Percentiles rank a stretch among this genome's conserved stretches.
These are phyloP conservation scores for Barbarea vulgaris DNA, from an alignment of 345 rosid species.

Conservation along the genomic window DNA sequence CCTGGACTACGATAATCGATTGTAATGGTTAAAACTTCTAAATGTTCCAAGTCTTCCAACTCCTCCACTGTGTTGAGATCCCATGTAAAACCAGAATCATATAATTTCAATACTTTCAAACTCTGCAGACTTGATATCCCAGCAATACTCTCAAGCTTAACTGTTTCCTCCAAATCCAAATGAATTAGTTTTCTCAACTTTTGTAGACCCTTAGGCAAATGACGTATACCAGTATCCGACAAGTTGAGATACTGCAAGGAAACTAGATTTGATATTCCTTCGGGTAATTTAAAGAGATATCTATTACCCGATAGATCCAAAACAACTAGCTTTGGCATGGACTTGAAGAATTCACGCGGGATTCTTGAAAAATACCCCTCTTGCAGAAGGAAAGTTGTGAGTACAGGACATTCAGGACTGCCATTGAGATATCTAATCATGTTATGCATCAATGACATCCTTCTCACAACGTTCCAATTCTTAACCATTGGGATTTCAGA, in stretches of 20 bases:
- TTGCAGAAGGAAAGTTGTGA: conserved; percentile 33
- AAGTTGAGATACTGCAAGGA: conserved; percentile 33
- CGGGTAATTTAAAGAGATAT: neutral
- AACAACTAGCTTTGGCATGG: conserved; percentile 43
- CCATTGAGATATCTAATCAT: neutral
- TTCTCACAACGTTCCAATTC: conserved; percentile 22
- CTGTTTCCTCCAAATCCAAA: neutral
- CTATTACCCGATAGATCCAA: conserved; percentile 40
- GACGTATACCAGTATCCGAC: neutral
- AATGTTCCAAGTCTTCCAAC: neutral
- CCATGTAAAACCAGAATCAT: rapidly evolving
- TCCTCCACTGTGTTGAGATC: neutral
- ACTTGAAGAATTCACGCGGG: conserved; percentile 31
- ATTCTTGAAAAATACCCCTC: too few relatives aligned
- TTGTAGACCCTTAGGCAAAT: neutral
- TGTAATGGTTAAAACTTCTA: neutral
- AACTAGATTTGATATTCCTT: conserved; percentile 7
- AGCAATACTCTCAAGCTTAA: neutral
- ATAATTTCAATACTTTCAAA: neutral
- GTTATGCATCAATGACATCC: conserved; percentile 37
- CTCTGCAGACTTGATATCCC: conserved; percentile 2
- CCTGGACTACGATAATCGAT: rapidly evolving
- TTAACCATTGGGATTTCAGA: neutral
- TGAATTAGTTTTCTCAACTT: neutral
- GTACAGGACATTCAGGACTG: neutral